Conservation (phyloP, 176 grass and related monocot species). For the Sorghum bicolor region Sorghum_bicolor_NCBIv3 NC_012870.2:69350501-69351000, state of each 20-base stretch:
- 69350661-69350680: background rate
- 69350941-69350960: too few species aligned
- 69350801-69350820: too few species aligned
- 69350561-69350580: background rate
- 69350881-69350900: background rate
- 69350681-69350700: background rate
- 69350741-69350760: background rate
- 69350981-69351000: too few species aligned
- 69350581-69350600: background rate
- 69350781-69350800: background rate
- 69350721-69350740: background rate
- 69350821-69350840: background rate
- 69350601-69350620: background rate
- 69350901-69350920: background rate
- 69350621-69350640: background rate
- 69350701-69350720: background rate
- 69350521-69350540: background rate
- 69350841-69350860: slow-evolving; percentile 20
- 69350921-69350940: background rate
- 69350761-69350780: background rate
- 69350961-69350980: too few species aligned
- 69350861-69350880: slow-evolving; percentile 8
- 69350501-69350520: slow-evolving; percentile 9
- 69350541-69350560: background rate
- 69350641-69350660: background rate